These are phyloP conservation scores for Talaromyces proteolyticus DNA, from an alignment of 495 filamentous ascomycete genomes.

Conservation along the genomic window DNA sequence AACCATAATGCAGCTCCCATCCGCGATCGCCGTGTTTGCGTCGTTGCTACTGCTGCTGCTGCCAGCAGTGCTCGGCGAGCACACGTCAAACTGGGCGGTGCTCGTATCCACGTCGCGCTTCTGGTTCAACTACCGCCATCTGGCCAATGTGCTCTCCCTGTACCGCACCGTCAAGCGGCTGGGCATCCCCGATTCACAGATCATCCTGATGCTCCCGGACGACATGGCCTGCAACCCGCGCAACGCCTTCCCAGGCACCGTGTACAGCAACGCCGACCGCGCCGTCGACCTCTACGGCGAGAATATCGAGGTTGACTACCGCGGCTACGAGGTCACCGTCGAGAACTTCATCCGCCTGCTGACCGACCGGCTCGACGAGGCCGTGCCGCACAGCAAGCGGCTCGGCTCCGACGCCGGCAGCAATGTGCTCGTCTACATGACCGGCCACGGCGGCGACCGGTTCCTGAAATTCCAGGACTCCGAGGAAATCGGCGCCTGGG, in stretches of 20 bases:
- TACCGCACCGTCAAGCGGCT: conserved; percentile 98
- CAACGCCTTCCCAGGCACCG: conserved; percentile 94
- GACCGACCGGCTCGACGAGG: conserved; percentile 87
- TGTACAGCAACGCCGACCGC: conserved; percentile 96
- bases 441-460: conserved; percentile 96
- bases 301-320: conserved; percentile 98
- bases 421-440: conserved; percentile 99
- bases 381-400: conserved; percentile 89
- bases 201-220: conserved; percentile 98
- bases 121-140: conserved; percentile 99
- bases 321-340: conserved; percentile 97
- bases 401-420: conserved; percentile 87
- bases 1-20: too few relatives aligned
- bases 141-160: conserved; percentile 94
- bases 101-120: conserved; percentile 97
- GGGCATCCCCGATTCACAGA: conserved; percentile 96
- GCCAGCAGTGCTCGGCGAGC: conserved; percentile 39
- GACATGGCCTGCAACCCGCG: conserved; percentile 99
- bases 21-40: too few relatives aligned
- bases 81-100: conserved; percentile 98
- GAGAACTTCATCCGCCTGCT: conserved; percentile 96
- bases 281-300: conserved; percentile 95
- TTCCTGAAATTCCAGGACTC: conserved; percentile 98
- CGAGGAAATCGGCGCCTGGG: conserved; percentile 94
- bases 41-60: not conserved